Base-by-base conservation (phyloP, 768 basidiomycete species). In the Candolleomyces aberdarensis region DNA sequence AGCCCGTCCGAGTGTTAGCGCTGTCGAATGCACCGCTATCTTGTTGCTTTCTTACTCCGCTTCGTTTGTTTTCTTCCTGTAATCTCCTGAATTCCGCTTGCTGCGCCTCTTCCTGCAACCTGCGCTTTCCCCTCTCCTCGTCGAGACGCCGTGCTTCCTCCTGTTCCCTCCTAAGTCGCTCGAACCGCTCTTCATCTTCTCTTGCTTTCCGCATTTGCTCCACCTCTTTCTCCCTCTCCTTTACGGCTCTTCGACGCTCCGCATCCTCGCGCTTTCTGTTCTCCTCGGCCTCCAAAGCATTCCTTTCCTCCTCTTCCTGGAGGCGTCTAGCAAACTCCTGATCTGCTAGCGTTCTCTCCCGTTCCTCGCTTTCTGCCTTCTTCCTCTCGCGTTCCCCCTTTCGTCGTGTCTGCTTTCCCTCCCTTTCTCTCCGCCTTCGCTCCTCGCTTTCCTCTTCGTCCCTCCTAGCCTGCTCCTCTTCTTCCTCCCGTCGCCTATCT, bases 11-110 rank as follows among this genome's bases (percentile, higher is more conserved):
- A 49, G 26, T 26, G 26, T 26, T 76, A 49, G 66, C 62, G 56
- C 62, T 66, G n/a, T 75, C 78, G n/a, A 68, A 55, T 4, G 74
- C 75, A n/a, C 69, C 60, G 59, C 75, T 80, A 56, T 77, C 76
- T 50, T 81, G 79, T 10, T 77, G 74, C 65, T 78, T 80, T 31
- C 80, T 77, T 61, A 83, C 80, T 58, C 78, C 36, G 2, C 36
- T 75, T n/a, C 74, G 75, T 54, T 66, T 73, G 54, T 78, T 75
- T 20, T 80, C 78, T 46, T 78, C 78, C 48, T 76, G 79, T n/a
- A 79, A 74, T 62, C 71, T 71, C 41, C 72, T 74, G 65, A 73
- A 79, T 39, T 81, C 76, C 59, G 76, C 71, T 63, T 79, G 77
- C 60, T 78, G 75, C 32, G 74, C 73, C 50, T 72, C 72, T 54